Evolutionary conservation across 148 eudicot species (phyloP).

Genomic region (Persicaria maculosa): DNA sequence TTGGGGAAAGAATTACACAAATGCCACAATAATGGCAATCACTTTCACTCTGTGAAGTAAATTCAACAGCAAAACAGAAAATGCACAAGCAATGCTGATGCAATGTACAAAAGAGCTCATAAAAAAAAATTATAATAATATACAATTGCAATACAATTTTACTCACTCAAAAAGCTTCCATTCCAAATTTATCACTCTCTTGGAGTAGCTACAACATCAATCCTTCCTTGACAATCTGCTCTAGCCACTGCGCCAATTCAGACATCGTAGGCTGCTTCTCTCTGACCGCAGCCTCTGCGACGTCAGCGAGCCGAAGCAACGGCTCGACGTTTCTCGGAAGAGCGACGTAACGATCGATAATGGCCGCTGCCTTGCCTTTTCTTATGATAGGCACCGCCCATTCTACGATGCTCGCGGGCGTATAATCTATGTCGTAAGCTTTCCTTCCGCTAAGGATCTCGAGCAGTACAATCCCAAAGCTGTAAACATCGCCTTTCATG

Average conservation of each 20-base stretch:
- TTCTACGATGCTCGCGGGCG: slow-evolving; percentile 64
- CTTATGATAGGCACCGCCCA: slow-evolving; percentile 84
- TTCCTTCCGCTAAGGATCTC: slow-evolving; percentile 91
- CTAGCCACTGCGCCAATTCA: slow-evolving; percentile 50
- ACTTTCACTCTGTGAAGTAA: slow-evolving; percentile 1
- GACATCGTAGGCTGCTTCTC: slow-evolving; percentile 72
- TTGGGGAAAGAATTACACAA: neutral
- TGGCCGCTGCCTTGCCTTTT: slow-evolving; percentile 66
- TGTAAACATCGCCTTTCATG: slow-evolving; percentile 59
- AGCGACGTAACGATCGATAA: slow-evolving; percentile 65
- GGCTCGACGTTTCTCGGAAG: slow-evolving; percentile 94
- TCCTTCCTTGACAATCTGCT: slow-evolving; percentile 68
- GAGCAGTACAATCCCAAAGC: slow-evolving; percentile 71
- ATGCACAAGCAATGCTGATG: neutral
- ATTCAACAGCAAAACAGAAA: neutral
- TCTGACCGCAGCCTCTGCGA: slow-evolving; percentile 63
- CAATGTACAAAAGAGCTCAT: slow-evolving; percentile 8
- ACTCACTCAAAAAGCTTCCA: neutral
- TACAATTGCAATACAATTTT: slow-evolving; percentile 12
- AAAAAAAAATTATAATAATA: neutral
- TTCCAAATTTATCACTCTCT: neutral
- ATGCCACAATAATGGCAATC: neutral
- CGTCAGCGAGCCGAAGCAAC: slow-evolving; percentile 72
- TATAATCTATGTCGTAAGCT: slow-evolving; percentile 66
- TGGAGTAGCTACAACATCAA: slow-evolving; percentile 39